These are phyloP conservation scores for Leucocoprinus leucothites DNA, from an alignment of 768 basidiomycete genomes.

Conservation along the genomic window DNA sequence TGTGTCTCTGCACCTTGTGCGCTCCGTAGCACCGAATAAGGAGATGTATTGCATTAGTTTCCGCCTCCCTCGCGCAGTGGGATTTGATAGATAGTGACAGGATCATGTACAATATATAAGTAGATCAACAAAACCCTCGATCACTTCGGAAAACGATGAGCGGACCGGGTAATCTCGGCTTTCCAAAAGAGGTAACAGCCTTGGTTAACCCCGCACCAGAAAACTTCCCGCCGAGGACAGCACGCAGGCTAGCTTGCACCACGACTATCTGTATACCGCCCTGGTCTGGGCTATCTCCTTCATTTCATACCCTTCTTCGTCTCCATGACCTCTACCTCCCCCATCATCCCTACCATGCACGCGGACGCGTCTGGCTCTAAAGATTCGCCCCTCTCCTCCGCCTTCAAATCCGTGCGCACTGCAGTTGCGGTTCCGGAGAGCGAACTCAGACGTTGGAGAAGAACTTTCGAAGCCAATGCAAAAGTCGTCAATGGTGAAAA, in stretches of 20 bases:
- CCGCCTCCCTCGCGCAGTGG: slow-evolving; percentile 38
- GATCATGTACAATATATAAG: background rate
- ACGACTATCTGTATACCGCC: slow-evolving; percentile 13
- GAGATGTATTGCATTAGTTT: slow-evolving; percentile 98
- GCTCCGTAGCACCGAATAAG: slow-evolving; percentile 93
- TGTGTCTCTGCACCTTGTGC: slow-evolving; percentile 67
- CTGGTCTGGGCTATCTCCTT: slow-evolving; percentile 25
- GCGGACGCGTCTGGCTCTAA: slow-evolving; percentile 49
- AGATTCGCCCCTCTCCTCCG: slow-evolving; percentile 43
- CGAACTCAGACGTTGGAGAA: slow-evolving; percentile 86
- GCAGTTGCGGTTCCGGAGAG: slow-evolving; percentile 72
- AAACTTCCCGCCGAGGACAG: slow-evolving; percentile 24
- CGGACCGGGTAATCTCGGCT: slow-evolving; percentile 5
- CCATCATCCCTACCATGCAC: slow-evolving; percentile 47
- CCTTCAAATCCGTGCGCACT: slow-evolving; percentile 63
- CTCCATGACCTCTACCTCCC: slow-evolving; percentile 35
- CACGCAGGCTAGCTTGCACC: slow-evolving; percentile 14
- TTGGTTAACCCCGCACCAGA: slow-evolving; percentile 33
- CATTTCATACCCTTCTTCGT: background rate
- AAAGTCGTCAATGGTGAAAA: slow-evolving; percentile 76
- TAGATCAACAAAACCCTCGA: background rate
- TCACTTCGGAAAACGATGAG: background rate
- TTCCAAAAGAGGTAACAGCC: slow-evolving; percentile 7
- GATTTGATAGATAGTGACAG: slow-evolving; percentile 20
- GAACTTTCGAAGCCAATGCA: slow-evolving; percentile 83